Conservation (phyloP, 768 basidiomycete genomes). For the Calocybe indica region DNA sequence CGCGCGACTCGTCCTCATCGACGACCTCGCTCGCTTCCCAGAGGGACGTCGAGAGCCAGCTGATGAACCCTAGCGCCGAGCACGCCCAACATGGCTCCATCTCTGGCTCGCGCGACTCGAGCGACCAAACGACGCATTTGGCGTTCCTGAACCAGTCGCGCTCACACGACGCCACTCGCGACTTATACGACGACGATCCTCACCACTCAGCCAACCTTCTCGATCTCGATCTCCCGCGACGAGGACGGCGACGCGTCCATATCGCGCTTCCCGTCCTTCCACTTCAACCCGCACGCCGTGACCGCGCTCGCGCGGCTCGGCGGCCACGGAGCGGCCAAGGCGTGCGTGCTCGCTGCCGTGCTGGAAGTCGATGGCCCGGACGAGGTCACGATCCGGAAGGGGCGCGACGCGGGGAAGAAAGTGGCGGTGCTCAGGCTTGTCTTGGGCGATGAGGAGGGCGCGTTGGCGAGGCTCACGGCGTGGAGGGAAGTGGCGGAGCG, state of each 20-base stretch:
- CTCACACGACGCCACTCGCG: conserved; percentile 14
- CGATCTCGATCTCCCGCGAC: conserved; percentile 11
- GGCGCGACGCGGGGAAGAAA: conserved; percentile 63
- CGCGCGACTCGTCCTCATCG: conserved; percentile 17
- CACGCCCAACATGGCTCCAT: not conserved
- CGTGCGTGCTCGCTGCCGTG: conserved; percentile 55
- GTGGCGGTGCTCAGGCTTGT: conserved; percentile 65
- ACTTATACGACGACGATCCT: conserved; percentile 32
- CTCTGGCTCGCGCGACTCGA: conserved; percentile 4
- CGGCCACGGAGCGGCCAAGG: conserved; percentile 25
- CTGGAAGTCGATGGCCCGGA: conserved; percentile 79
- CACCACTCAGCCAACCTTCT: conserved; percentile 36
- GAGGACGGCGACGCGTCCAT: conserved; percentile 49
- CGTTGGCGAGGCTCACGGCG: conserved; percentile 65
- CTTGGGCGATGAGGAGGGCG: conserved; percentile 66
- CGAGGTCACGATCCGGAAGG: conserved; percentile 59
- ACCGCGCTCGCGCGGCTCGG: conserved; percentile 40
- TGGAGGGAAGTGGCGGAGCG: conserved; percentile 74
- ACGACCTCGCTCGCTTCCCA: too few species aligned
- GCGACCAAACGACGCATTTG: too few species aligned
- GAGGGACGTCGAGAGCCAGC: too few species aligned
- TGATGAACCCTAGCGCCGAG: conserved; percentile 2
- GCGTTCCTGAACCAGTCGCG: not conserved
- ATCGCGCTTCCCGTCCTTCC: conserved; percentile 65
- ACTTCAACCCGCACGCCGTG: conserved; percentile 61